These are phyloP conservation scores for Corrigiola litoralis DNA, from an alignment of 179 eudicot genomes.

Conservation along the genomic window DNA sequence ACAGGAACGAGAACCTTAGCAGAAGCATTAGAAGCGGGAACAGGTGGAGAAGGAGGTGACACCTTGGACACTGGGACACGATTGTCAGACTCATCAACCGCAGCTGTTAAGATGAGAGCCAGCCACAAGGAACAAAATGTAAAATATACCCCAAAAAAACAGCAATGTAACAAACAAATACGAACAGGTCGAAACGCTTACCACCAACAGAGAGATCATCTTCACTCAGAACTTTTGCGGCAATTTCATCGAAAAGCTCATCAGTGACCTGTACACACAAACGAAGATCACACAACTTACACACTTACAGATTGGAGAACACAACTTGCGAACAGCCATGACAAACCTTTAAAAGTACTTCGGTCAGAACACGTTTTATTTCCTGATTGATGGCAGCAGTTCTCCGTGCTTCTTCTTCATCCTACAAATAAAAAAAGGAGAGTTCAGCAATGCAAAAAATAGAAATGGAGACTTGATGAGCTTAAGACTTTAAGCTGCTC, in stretches of 20 bases:
- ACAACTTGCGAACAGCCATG: not conserved
- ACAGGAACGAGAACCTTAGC: conserved; percentile 58
- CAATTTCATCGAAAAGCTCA: conserved; percentile 92
- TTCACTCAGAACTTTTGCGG: conserved; percentile 78
- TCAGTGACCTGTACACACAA: conserved; percentile 66
- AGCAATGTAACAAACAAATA: not conserved
- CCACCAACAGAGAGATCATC: conserved; percentile 58
- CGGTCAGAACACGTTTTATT: conserved; percentile 88
- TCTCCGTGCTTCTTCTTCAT: conserved; percentile 64
- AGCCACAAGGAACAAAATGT: conserved; percentile 6
- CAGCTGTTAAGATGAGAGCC: conserved; percentile 10
- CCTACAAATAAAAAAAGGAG: conserved; percentile 48
- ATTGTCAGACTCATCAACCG: conserved; percentile 33
- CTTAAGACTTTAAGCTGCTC: not conserved
- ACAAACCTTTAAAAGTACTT: conserved; percentile 89
- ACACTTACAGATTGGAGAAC: not conserved
- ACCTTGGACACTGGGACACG: conserved; percentile 22
- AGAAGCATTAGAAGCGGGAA: conserved; percentile 49
- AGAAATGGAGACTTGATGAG: not conserved
- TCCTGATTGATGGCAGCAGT: conserved; percentile 84
- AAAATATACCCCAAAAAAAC: conserved; percentile 7
- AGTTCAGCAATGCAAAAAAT: not conserved
- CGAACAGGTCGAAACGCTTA: conserved; percentile 16
- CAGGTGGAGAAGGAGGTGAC: conserved; percentile 36
- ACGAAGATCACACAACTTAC: conserved; percentile 17